Conservation (phyloP, 2,329 filamentous ascomycete species). For the Hymenoscyphus repandus region DNA sequence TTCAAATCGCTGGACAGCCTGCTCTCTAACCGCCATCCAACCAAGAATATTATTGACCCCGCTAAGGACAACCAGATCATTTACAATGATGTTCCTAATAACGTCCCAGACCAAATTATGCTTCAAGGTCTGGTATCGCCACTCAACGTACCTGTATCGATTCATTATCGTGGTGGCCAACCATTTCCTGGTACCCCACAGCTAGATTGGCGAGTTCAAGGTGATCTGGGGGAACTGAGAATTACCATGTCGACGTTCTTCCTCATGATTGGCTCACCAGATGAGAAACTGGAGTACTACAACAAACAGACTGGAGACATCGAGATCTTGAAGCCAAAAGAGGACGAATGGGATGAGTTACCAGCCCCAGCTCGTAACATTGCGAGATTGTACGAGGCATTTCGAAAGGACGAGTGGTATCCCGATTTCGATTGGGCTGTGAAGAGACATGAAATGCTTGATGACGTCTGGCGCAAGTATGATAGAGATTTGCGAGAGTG, state of each 20-base stretch:
- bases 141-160: conserved; percentile 26
- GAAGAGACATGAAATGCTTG: conserved; percentile 43
- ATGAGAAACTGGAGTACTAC: conserved; percentile 44
- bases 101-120: conserved; percentile 42
- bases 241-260: conserved; percentile 32
- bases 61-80: conserved; percentile 26
- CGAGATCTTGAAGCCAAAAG: conserved; percentile 39
- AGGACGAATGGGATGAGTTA: conserved; percentile 42
- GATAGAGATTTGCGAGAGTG: background rate
- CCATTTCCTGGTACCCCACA: conserved; percentile 43
- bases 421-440: conserved; percentile 40
- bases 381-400: conserved; percentile 51
- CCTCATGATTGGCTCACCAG: conserved; percentile 32
- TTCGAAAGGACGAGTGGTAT: conserved; percentile 37
- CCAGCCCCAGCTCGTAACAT: conserved; percentile 43
- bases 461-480: conserved; percentile 24
- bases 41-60: conserved; percentile 33
- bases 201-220: conserved; percentile 46
- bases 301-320: conserved; percentile 42
- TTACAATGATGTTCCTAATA: conserved; percentile 31
- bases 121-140: conserved; percentile 30
- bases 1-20: conserved; percentile 35
- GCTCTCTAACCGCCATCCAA: conserved; percentile 41
- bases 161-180: conserved; percentile 43
- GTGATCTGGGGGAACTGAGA: conserved; percentile 46